A percentile compares a stretch with the other conserved stretches of the same genome.
These are phyloP conservation scores for Penicillium sclerotiorum DNA, from an alignment of 2,329 filamentous ascomycete species.

Conservation along the genomic window DNA sequence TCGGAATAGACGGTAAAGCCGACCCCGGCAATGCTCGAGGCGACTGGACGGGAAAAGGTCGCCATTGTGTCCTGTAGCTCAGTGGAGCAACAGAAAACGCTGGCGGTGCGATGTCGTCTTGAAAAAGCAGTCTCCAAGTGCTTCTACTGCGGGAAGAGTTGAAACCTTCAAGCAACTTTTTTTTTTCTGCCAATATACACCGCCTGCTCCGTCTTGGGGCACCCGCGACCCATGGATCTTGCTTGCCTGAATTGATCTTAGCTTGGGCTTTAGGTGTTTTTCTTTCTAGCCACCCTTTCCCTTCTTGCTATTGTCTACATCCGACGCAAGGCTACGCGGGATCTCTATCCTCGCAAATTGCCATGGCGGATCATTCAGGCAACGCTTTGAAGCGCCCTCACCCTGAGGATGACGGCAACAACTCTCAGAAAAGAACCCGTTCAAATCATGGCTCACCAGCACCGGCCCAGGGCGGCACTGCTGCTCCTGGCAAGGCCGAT, in stretches of 20 bases:
- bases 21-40: constrained; percentile 81
- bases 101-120: constrained; percentile 31
- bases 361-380: constrained; percentile 47
- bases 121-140: constrained; percentile 28
- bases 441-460: constrained; percentile 54
- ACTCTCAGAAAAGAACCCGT: constrained; percentile 51
- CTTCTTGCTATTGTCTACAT: constrained; percentile 8
- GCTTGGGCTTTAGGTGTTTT: neutral
- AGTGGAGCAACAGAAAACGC: constrained; percentile 37
- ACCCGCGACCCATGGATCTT: constrained; percentile 16
- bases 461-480: constrained; percentile 41
- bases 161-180: constrained; percentile 38
- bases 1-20: constrained; percentile 85
- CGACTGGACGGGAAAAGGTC: constrained; percentile 69
- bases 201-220: constrained; percentile 30
- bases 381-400: constrained; percentile 53
- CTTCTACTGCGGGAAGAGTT: constrained; percentile 26
- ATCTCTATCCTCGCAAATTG: neutral
- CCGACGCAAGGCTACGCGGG: neutral
- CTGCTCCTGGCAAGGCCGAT: constrained; percentile 43
- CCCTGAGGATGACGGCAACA: constrained; percentile 49
- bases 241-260: constrained; percentile 5
- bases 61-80: constrained; percentile 46
- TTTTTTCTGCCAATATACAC: constrained; percentile 43
- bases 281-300: constrained; percentile 9